Conservation (phyloP, 2,329 filamentous ascomycete species). For the Exophiala sp. region DNA sequence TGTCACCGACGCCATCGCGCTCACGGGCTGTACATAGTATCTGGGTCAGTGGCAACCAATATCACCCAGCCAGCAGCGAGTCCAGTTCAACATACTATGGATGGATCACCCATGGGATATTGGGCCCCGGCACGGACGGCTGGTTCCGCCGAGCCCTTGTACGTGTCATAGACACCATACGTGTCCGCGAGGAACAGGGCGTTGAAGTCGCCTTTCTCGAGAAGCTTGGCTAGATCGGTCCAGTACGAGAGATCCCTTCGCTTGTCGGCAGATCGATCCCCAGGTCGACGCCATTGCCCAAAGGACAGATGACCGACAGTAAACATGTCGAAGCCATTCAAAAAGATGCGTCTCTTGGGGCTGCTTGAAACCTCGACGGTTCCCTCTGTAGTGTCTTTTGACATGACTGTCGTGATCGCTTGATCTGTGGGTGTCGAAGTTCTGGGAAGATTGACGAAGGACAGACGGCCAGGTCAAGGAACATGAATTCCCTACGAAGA, state of each 20-base stretch:
- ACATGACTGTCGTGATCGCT: too few species aligned
- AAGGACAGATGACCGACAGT: neutral
- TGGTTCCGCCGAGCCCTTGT: conserved; percentile 50
- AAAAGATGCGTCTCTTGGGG: neutral
- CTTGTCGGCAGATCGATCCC: conserved; percentile 56
- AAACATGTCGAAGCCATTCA: neutral
- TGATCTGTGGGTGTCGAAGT: too few species aligned
- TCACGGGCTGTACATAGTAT: conserved; percentile 45
- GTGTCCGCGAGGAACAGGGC: conserved; percentile 59
- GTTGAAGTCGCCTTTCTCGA: conserved; percentile 54
- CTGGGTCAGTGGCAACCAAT: too few species aligned
- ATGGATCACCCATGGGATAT: conserved; percentile 60
- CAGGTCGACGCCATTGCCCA: conserved; percentile 34
- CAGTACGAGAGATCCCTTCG: conserved; percentile 47
- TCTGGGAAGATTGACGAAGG: too few species aligned
- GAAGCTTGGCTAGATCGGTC: conserved; percentile 50
- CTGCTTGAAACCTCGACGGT: too few species aligned
- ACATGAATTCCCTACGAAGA: too few species aligned
- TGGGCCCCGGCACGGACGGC: conserved; percentile 58
- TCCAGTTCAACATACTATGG: conserved; percentile 50
- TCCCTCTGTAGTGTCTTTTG: too few species aligned
- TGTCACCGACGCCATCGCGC: conserved; percentile 61
- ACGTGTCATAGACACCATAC: conserved; percentile 38
- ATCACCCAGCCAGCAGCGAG: too few species aligned
- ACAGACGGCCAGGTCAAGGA: too few species aligned